Base-by-base conservation (phyloP, 495 filamentous ascomycete genomes). In the Barbatosphaeria neglecta region DNA sequence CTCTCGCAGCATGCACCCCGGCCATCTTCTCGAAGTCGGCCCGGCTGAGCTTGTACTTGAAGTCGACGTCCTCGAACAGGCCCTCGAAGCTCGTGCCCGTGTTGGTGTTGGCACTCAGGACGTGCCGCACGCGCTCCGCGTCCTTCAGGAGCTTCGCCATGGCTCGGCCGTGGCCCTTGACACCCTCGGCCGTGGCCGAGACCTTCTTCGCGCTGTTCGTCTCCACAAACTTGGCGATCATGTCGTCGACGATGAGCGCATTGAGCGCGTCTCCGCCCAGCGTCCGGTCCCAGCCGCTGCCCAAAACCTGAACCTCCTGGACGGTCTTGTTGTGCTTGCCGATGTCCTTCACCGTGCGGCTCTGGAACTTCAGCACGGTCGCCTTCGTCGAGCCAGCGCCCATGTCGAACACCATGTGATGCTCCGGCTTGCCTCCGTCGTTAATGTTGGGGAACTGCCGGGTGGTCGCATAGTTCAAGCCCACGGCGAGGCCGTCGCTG, bases 371-470 rank as follows among this genome's bases (percentile, higher is more conserved):
- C 60, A 99, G 59, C 16, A 99, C 72, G 7, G 89, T 93, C n/a
- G 90, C 92, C 47, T 87, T 94, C 15, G 93, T 87, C n/a, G 87
- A 94, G 8, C 92, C 92, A 56, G 92, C 92, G 48, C 92, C 92
- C 90, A 97, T 96, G 55, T 99, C 93, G 54, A 88, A 97, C 16
- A 99, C 78, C 58, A 99, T 71, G 59, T 99, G 87, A 55, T 84
- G 77, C 62, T 99, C 92, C 3, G 92, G 86, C 69, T 87, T 90
- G 53, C 81, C 82, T 39, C 88, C 90, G 46, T 90, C 82, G 37
- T 76, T 84, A 31, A 93, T 69, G 50, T 74, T 85, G 15, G 87
- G 87, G 66, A 99, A 99, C 18, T 80, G 86, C 53, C 92, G 77
- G 55, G 77, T 83, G 15, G 87, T 96, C 17, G 92, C 92, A 61